A percentile compares a stretch with the other conserved stretches of the same genome.
These are phyloP conservation scores for Eucalyptus regnans DNA, from an alignment of 345 rosid genomes.

Conservation along the genomic window DNA sequence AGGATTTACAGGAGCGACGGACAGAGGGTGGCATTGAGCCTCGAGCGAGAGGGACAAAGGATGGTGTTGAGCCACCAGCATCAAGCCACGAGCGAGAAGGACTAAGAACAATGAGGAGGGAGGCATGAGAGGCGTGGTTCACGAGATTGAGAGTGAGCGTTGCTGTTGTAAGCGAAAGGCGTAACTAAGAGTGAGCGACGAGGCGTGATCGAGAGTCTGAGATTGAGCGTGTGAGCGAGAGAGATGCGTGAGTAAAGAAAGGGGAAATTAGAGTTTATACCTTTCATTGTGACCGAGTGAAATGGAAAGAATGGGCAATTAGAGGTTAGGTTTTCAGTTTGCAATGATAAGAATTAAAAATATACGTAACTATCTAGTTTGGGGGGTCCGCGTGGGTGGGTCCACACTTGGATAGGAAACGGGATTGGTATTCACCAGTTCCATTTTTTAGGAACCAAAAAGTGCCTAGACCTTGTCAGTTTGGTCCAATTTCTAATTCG, in stretches of 20 bases:
- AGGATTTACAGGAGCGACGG: background rate
- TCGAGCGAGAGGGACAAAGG: background rate
- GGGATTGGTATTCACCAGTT: background rate
- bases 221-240: background rate
- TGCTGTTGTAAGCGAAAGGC: background rate
- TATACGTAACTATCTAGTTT: too few relatives aligned
- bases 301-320: background rate
- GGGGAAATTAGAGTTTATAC: background rate
- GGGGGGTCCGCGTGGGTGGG: background rate
- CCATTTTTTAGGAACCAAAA: background rate
- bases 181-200: background rate
- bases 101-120: background rate
- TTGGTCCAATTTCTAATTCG: background rate
- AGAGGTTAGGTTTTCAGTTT: background rate
- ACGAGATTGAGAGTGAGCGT: background rate
- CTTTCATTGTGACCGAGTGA: background rate
- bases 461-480: background rate
- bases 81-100: background rate
- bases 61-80: background rate
- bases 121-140: background rate
- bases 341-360: background rate
- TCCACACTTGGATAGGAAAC: rapidly evolving
- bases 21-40: background rate
- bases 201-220: background rate
- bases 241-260: background rate